Conservation (phyloP, 2,329 filamentous ascomycete species). For the Phaeosphaeria sp. region DNA sequence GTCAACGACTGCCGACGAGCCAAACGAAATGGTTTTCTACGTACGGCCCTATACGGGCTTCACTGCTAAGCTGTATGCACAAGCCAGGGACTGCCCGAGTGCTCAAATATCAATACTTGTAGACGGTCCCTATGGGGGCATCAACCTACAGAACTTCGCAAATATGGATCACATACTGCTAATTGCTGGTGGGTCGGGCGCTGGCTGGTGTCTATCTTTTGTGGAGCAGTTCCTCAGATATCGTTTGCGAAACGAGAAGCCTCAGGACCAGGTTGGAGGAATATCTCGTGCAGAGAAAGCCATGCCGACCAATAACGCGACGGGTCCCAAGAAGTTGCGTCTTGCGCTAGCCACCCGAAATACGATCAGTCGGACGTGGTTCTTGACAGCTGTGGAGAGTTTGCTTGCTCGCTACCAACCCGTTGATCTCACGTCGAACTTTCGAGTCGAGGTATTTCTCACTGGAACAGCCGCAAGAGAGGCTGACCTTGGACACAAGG, state of each 20-base stretch:
- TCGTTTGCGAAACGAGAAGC: constrained; percentile 1
- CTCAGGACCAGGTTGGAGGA: background rate
- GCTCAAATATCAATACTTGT: constrained; percentile 56
- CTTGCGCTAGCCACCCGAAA: constrained; percentile 49
- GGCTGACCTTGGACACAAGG: background rate
- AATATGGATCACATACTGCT: constrained; percentile 54
- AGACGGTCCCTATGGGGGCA: constrained; percentile 67
- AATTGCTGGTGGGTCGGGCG: constrained; percentile 64
- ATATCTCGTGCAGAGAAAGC: background rate
- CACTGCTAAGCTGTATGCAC: constrained; percentile 51
- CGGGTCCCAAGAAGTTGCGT: constrained; percentile 22
- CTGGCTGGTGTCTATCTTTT: constrained; percentile 60
- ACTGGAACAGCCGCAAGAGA: constrained; percentile 30
- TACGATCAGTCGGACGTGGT: constrained; percentile 45
- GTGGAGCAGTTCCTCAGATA: constrained; percentile 45
- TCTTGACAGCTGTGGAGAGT: constrained; percentile 37
- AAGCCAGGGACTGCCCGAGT: constrained; percentile 20
- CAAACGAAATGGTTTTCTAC: constrained; percentile 59
- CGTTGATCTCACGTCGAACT: constrained; percentile 11
- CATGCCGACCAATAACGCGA: background rate
- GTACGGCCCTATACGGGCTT: constrained; percentile 59
- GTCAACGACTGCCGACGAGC: background rate
- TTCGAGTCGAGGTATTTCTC: constrained; percentile 32
- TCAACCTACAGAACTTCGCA: constrained; percentile 43
- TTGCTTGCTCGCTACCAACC: constrained; percentile 30